These are phyloP conservation scores for Cyclotella sp. DNA, from an alignment of 108 stramenopile genomes.

Conservation along the genomic window DNA sequence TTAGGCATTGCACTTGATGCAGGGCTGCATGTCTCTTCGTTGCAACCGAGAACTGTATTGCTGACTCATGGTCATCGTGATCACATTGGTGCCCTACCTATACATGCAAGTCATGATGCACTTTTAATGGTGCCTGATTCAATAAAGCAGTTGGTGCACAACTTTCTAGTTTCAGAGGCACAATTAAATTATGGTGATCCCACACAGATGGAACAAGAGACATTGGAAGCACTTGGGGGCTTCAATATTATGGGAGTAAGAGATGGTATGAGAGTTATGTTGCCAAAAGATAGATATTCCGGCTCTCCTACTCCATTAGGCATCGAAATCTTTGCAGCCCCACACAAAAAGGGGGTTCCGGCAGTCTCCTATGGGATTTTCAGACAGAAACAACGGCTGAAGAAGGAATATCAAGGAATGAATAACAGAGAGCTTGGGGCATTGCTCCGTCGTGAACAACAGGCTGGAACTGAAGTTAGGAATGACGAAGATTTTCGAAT, in stretches of 20 bases:
- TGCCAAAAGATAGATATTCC: conserved; percentile 45
- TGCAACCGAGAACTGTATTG: conserved; percentile 55
- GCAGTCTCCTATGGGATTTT: conserved; percentile 62
- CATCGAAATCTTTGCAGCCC: conserved; percentile 54
- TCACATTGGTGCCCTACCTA: conserved; percentile 64
- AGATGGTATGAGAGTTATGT: conserved; percentile 55
- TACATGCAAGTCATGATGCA: conserved; percentile 39
- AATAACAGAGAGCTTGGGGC: conserved; percentile 53
- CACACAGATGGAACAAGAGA: conserved; percentile 59
- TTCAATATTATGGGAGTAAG: conserved; percentile 46
- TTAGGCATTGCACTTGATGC: conserved; percentile 63
- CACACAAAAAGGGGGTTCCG: conserved; percentile 61
- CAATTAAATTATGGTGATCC: conserved; percentile 62
- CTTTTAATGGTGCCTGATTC: conserved; percentile 42
- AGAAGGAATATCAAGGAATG: conserved; percentile 48
- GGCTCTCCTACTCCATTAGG: conserved; percentile 63
- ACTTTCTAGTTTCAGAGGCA: conserved; percentile 60
- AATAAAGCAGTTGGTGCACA: conserved; percentile 43
- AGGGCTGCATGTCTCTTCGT: conserved; percentile 57
- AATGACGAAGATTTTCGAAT: conserved; percentile 36
- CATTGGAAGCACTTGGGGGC: conserved; percentile 48
- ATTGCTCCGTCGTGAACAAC: conserved; percentile 36
- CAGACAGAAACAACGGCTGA: conserved; percentile 52
- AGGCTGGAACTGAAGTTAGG: background rate
- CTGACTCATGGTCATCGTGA: conserved; percentile 71